These are phyloP conservation scores for Plantago elongata DNA, from an alignment of 257 asterid species.

Conservation along the genomic window DNA sequence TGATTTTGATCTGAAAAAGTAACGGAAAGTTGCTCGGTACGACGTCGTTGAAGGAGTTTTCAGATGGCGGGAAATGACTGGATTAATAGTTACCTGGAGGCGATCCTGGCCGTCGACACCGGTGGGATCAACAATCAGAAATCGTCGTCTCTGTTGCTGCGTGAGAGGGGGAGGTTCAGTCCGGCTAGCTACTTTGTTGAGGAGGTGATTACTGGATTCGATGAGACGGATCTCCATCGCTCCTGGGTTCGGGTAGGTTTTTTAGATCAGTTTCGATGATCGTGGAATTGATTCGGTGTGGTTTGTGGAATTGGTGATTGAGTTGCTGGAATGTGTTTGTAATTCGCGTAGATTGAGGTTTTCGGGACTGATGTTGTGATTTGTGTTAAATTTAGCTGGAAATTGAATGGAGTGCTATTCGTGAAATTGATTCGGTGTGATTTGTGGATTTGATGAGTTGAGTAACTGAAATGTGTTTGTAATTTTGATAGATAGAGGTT, in stretches of 20 bases:
- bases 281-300: background rate
- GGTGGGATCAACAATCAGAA: slow-evolving; percentile 52
- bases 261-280: background rate
- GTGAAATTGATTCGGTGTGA: background rate
- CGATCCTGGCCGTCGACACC: slow-evolving; percentile 63
- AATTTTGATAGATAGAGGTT: too few relatives aligned
- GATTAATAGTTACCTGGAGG: slow-evolving; percentile 74
- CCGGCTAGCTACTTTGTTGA: slow-evolving; percentile 84
- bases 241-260: slow-evolving; percentile 66
- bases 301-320: too few relatives aligned
- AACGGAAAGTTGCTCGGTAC: background rate
- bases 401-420: background rate
- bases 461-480: too few relatives aligned
- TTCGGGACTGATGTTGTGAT: too few relatives aligned
- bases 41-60: background rate
- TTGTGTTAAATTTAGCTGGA: too few relatives aligned
- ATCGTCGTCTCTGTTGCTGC: slow-evolving; percentile 44
- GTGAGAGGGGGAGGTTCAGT: slow-evolving; percentile 76
- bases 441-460: too few relatives aligned
- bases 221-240: slow-evolving; percentile 84
- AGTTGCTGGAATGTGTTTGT: too few relatives aligned
- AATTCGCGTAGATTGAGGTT: too few relatives aligned
- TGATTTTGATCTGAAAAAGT: too few relatives aligned
- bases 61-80: slow-evolving; percentile 75
- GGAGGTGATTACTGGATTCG: slow-evolving; percentile 71